phyloP scores from a whole-genome alignment of 768 basidiomycete species.

The Chalciporus piperatus region DNA sequence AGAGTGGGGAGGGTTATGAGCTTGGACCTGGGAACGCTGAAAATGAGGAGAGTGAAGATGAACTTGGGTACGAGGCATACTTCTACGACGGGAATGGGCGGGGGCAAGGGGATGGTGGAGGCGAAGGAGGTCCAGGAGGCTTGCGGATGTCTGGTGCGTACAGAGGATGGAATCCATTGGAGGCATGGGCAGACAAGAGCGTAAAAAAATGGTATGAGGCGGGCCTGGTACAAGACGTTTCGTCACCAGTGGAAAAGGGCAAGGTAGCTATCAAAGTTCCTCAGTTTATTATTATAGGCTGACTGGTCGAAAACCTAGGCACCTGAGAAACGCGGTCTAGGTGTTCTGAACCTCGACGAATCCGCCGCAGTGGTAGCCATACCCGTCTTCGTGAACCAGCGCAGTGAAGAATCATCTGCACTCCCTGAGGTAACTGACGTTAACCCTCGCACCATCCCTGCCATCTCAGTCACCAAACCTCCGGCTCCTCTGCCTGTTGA shows the following conservation, averaged over 20 bases:
- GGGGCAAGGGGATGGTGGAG: conserved; percentile 76
- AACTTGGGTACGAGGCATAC: conserved; percentile 82
- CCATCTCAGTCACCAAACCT: conserved; percentile 64
- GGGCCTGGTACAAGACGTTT: conserved; percentile 59
- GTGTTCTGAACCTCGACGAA: conserved; percentile 39
- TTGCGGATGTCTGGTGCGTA: conserved; percentile 82
- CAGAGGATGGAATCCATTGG: conserved; percentile 87
- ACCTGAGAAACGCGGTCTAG: conserved; percentile 44
- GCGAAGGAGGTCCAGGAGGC: conserved; percentile 67
- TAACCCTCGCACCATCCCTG: conserved; percentile 39
- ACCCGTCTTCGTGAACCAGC: conserved; percentile 49
- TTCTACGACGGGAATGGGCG: conserved; percentile 79
- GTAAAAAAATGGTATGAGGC: conserved; percentile 82
- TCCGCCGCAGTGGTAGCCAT: conserved; percentile 62
- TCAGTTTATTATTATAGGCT: conserved; percentile 10
- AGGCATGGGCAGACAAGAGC: conserved; percentile 91
- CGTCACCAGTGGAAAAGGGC: conserved; percentile 39
- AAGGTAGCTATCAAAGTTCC: conserved; percentile 41
- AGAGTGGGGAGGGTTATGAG: conserved; percentile 86
- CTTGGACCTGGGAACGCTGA: conserved; percentile 56
- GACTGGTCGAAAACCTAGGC: conserved; percentile 29
- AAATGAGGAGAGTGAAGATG: conserved; percentile 78
- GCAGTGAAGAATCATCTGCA: conserved; percentile 17
- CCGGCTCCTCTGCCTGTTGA: conserved; percentile 70
- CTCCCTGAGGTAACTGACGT: conserved; percentile 24